Percentiles rank a stretch among this genome's conserved stretches.
Conservation (phyloP, 352 stramenopile species). For the Pythium vanterpoolii region DNA sequence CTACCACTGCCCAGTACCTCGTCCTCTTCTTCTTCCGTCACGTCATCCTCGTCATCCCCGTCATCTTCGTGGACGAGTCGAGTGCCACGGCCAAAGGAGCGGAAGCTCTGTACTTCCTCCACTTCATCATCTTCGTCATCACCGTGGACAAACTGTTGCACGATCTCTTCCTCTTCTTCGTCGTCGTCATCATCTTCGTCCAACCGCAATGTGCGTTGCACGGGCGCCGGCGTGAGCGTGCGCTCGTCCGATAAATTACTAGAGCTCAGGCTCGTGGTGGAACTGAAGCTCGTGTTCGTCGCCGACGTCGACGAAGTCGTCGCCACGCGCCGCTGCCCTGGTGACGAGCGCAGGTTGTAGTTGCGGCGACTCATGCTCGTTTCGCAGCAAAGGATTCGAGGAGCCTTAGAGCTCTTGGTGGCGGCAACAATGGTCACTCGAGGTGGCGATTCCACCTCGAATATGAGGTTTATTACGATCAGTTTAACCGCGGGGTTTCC, state of each 20-base stretch:
- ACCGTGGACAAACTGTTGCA: conserved; percentile 19
- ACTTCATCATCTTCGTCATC: conserved; percentile 36
- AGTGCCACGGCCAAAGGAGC: conserved; percentile 18
- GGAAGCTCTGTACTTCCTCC: conserved; percentile 30
- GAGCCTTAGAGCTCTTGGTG: conserved; percentile 1
- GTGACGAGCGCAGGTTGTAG: conserved; percentile 34
- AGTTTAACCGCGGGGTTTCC: conserved; percentile 14
- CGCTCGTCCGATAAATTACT: conserved; percentile 16
- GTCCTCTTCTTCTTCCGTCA: conserved; percentile 6
- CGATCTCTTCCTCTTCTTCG: conserved; percentile 40
- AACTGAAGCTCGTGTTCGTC: conserved; percentile 8
- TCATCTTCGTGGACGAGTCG: conserved; percentile 14
- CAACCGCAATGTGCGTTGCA: conserved; percentile 62
- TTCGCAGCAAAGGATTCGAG: conserved; percentile 10
- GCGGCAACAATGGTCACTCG: background rate
- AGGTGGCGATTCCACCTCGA: conserved; percentile 8
- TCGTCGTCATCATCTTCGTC: conserved; percentile 39
- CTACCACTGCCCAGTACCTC: background rate
- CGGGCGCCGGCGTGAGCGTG: conserved; percentile 43
- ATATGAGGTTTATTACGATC: conserved; percentile 7
- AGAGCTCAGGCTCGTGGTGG: conserved; percentile 16
- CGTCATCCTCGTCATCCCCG: conserved; percentile 21
- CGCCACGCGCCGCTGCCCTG: conserved; percentile 10
- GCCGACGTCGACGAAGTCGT: conserved; percentile 8
- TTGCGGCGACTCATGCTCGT: conserved; percentile 23